These are phyloP conservation scores for Penicillium occitanis DNA, from an alignment of 2,329 filamentous ascomycete species.

Conservation along the genomic window DNA sequence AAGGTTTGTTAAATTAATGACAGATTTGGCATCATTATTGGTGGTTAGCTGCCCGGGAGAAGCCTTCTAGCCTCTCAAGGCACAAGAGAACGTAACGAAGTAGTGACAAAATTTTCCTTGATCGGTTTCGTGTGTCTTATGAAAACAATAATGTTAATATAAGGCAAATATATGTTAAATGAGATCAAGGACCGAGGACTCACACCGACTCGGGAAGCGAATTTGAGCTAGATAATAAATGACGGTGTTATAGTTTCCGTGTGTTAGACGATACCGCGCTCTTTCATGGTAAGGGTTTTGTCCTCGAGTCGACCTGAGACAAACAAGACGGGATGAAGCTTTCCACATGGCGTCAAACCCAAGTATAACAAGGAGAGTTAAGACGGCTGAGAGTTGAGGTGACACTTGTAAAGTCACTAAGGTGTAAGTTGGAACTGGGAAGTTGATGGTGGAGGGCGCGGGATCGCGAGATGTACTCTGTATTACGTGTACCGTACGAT, in stretches of 20 bases:
- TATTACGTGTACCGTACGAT: neutral
- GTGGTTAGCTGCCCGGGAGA: neutral
- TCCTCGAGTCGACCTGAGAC: neutral
- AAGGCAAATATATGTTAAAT: neutral
- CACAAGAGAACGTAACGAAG: neutral
- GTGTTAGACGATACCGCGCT: neutral
- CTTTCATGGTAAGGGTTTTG: neutral
- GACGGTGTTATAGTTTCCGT: neutral
- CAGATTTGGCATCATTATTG: neutral
- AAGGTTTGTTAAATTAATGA: conserved; percentile 1
- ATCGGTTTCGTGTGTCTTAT: neutral
- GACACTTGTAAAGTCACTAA: neutral
- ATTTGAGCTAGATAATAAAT: neutral
- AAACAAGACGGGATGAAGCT: neutral
- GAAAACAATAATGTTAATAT: neutral
- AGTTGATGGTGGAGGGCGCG: neutral
- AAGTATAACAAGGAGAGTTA: neutral
- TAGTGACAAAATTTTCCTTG: neutral
- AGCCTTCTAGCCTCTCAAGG: neutral
- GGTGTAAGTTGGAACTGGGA: neutral
- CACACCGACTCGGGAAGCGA: neutral
- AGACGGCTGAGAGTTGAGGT: neutral
- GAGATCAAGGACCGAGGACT: neutral
- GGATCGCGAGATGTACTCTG: neutral
- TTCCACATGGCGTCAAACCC: neutral